Percentiles rank a stretch among this genome's conserved stretches.
phyloP scores from a whole-genome alignment of 371 early-diverging fungal genomes.

The Mortierella sp. region DNA sequence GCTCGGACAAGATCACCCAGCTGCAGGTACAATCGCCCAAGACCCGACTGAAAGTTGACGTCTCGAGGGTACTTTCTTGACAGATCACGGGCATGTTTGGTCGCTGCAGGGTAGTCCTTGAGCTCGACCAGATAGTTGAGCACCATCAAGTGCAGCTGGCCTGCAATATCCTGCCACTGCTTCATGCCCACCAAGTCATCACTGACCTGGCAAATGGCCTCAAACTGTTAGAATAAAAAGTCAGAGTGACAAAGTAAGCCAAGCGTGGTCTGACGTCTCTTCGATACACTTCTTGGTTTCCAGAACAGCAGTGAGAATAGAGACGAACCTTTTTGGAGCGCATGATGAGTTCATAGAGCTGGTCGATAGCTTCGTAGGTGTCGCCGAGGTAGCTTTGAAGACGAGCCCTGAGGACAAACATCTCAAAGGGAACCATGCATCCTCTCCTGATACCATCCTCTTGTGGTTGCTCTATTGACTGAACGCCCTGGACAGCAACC shows the following conservation, averaged over 20 bases:
- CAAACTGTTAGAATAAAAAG: conserved; percentile 23
- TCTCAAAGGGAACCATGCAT: conserved; percentile 69
- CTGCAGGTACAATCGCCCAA: conserved; percentile 72
- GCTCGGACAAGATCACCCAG: conserved; percentile 66
- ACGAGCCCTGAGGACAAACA: conserved; percentile 66
- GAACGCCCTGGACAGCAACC: conserved; percentile 22
- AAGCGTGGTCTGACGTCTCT: neutral
- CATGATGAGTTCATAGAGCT: conserved; percentile 65
- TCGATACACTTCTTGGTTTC: neutral
- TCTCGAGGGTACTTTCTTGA: conserved; percentile 50
- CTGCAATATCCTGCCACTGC: conserved; percentile 64
- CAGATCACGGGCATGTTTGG: conserved; percentile 52
- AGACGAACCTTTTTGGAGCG: conserved; percentile 66
- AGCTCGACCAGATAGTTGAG: conserved; percentile 65
- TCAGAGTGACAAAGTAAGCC: neutral
- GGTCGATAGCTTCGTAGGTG: conserved; percentile 63
- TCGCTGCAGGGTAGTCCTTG: conserved; percentile 65
- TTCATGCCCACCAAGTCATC: conserved; percentile 35
- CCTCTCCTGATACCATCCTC: conserved; percentile 25
- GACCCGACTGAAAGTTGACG: conserved; percentile 64
- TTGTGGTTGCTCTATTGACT: conserved; percentile 21
- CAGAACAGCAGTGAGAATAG: neutral
- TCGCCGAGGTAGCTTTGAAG: conserved; percentile 68
- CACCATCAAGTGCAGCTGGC: conserved; percentile 67
- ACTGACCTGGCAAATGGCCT: conserved; percentile 39